Percentiles rank a stretch among this genome's conserved stretches.
phyloP scores from a whole-genome alignment of 345 rosid species.

The Populus deltoides region DNA sequence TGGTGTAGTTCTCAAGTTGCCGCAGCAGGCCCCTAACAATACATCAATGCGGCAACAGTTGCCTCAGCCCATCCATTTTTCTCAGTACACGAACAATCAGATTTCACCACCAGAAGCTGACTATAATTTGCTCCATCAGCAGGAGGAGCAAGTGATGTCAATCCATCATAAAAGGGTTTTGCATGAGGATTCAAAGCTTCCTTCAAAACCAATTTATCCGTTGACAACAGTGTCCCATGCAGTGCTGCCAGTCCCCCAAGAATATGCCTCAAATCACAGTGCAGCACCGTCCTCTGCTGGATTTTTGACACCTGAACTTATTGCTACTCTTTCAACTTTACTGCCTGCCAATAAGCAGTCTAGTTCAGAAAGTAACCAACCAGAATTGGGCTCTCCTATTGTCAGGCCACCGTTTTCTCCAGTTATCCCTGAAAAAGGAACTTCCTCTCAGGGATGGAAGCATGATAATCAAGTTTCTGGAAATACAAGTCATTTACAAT shows the following conservation, averaged over 20 bases:
- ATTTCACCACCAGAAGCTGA: conserved; percentile 37
- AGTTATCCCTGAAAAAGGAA: conserved; percentile 33
- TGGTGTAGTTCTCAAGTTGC: conserved; percentile 89
- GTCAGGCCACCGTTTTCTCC: conserved; percentile 40
- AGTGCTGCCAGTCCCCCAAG: conserved; percentile 38
- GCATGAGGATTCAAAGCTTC: conserved; percentile 48
- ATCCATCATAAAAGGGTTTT: conserved; percentile 43
- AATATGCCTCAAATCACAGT: conserved; percentile 30
- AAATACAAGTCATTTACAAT: conserved; percentile 36
- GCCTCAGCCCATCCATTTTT: conserved; percentile 33
- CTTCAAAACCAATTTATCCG: conserved; percentile 34
- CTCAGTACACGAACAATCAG: conserved; percentile 40
- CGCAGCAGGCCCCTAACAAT: conserved; percentile 47
- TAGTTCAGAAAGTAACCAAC: conserved; percentile 44
- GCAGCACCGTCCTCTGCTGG: conserved; percentile 51
- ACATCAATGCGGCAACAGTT: conserved; percentile 35
- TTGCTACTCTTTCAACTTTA: conserved; percentile 68
- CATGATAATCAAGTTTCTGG: conserved; percentile 45
- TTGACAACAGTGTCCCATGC: conserved; percentile 32
- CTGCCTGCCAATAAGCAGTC: conserved; percentile 58
- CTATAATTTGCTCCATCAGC: conserved; percentile 31
- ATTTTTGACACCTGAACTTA: conserved; percentile 74
- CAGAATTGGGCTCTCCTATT: conserved; percentile 39
- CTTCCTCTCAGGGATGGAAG: conserved; percentile 50
- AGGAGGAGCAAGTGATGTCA: conserved; percentile 39